Evolutionary conservation across 768 basidiomycete genomes (phyloP).

Genomic region (Hypsizygus marmoreus): DNA sequence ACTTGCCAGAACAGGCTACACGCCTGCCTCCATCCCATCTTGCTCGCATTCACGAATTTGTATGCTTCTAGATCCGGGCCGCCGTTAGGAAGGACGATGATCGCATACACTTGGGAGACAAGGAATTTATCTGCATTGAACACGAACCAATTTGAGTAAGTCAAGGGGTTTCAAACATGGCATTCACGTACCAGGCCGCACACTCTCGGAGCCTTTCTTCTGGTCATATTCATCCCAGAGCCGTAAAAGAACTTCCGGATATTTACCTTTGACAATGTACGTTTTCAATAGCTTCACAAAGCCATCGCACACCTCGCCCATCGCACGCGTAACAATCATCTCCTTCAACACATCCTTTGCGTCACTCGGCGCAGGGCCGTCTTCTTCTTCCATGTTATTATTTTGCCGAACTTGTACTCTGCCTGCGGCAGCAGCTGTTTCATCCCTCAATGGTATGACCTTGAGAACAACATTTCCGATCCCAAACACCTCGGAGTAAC

Average conservation of each 20-base stretch:
- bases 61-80: slow-evolving; percentile 91
- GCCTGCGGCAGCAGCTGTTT: slow-evolving; percentile 28
- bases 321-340: slow-evolving; percentile 71
- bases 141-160: too few relatives aligned
- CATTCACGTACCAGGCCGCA: slow-evolving; percentile 69
- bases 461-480: slow-evolving; percentile 90
- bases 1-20: slow-evolving; percentile 93
- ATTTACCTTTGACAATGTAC: slow-evolving; percentile 84
- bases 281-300: slow-evolving; percentile 83
- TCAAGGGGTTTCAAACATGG: too few relatives aligned
- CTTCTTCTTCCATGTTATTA: slow-evolving; percentile 35
- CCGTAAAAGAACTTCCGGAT: slow-evolving; percentile 75
- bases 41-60: slow-evolving; percentile 56
- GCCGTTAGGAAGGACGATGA: slow-evolving; percentile 88
- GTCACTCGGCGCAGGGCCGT: slow-evolving; percentile 70
- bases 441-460: slow-evolving; percentile 75
- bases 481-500: slow-evolving; percentile 94
- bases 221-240: slow-evolving; percentile 87
- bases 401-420: slow-evolving; percentile 10
- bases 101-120: slow-evolving; percentile 79
- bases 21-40: slow-evolving; percentile 82
- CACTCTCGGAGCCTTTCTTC: slow-evolving; percentile 77
- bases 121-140: slow-evolving; percentile 68
- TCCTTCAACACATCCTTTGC: slow-evolving; percentile 79
- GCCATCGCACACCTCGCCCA: slow-evolving; percentile 75